phyloP scores from a whole-genome alignment of 805 yeast species.

The Metschnikowia baotianmanensis region DNA sequence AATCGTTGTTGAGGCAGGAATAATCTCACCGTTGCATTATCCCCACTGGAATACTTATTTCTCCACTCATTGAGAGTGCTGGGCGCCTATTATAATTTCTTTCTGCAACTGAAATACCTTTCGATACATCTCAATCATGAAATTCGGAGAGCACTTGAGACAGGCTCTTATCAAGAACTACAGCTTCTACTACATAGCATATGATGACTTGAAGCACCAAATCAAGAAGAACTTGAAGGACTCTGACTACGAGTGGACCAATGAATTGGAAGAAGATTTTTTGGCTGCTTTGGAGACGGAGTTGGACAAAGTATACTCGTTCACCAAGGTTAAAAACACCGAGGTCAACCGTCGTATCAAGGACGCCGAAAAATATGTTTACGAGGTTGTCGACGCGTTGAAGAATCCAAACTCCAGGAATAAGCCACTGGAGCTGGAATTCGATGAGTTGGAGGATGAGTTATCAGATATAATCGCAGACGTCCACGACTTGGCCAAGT shows the following conservation, averaged over 20 bases:
- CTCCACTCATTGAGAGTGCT: background rate
- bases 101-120: background rate
- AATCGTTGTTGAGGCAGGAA: constrained; percentile 5
- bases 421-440: constrained; percentile 42
- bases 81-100: too few relatives aligned
- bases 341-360: constrained; percentile 85
- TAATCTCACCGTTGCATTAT: background rate
- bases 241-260: constrained; percentile 64
- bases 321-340: constrained; percentile 82
- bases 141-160: constrained; percentile 92
- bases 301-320: constrained; percentile 88
- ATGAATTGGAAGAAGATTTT: constrained; percentile 77
- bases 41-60: background rate
- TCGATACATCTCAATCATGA: constrained; percentile 51
- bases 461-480: constrained; percentile 84
- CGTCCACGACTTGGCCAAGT: constrained; percentile 94
- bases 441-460: constrained; percentile 43
- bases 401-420: constrained; percentile 37
- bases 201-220: constrained; percentile 85
- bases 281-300: constrained; percentile 73
- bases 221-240: constrained; percentile 65
- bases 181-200: constrained; percentile 84
- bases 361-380: constrained; percentile 72
- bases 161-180: constrained; percentile 88
- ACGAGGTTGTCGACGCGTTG: constrained; percentile 55